Evolutionary conservation across 306 rosid species (phyloP).

Genomic region (Calophaca sinica): DNA sequence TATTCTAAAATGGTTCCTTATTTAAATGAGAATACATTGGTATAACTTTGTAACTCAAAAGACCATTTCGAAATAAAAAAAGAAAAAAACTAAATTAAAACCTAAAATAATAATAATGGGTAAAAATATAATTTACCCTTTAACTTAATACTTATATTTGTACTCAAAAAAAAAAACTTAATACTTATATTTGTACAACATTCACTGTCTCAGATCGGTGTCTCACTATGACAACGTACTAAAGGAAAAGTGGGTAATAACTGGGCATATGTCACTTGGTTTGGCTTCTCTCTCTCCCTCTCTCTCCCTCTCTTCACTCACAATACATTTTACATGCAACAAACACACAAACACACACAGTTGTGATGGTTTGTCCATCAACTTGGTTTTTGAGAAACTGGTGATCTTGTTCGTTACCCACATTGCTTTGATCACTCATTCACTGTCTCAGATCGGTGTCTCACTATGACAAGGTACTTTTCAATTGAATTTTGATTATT

Average conservation of each 20-base stretch:
- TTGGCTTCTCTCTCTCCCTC: conserved; percentile 8
- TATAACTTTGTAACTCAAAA: no score
- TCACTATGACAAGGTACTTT: conserved; percentile 39
- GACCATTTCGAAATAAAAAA: no score
- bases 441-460: conserved; percentile 46
- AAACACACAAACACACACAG: conserved; percentile 17
- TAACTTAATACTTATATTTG: no score
- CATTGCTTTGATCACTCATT: conserved; percentile 35
- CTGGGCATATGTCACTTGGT: conserved; percentile 10
- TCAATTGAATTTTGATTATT: neutral
- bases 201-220: no score
- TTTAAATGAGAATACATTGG: no score
- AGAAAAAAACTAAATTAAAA: no score
- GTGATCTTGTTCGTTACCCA: conserved; percentile 13
- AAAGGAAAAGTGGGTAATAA: neutral
- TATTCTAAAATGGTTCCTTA: no score
- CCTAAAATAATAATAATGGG: no score
- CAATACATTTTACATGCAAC: neutral
- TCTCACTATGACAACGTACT: no score
- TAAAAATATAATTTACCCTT: no score
- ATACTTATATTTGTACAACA: no score
- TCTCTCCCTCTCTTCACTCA: neutral
- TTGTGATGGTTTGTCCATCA: conserved; percentile 22
- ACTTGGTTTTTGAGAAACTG: neutral
- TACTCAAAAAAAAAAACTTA: no score